Percentiles rank a stretch among this genome's conserved stretches.
phyloP scores from a whole-genome alignment of 208 protist species.

The Angomonas deanei region DNA sequence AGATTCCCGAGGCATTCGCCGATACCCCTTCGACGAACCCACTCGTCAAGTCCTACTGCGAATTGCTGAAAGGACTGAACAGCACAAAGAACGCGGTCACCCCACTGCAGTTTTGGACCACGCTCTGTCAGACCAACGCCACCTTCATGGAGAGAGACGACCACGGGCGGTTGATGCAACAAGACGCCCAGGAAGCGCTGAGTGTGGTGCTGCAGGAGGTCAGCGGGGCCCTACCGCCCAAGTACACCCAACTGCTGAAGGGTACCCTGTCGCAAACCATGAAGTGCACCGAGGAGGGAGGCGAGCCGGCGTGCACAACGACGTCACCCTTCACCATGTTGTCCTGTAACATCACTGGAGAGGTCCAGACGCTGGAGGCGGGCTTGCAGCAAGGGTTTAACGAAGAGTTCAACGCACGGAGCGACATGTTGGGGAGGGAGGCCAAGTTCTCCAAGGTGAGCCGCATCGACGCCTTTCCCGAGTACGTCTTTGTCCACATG shows the following conservation, averaged over 20 bases:
- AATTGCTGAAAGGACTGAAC: slow-evolving; percentile 43
- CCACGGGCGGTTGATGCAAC: slow-evolving; percentile 68
- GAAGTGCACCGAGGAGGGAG: slow-evolving; percentile 27
- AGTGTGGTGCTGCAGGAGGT: slow-evolving; percentile 47
- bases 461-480: slow-evolving; percentile 53
- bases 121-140: slow-evolving; percentile 35
- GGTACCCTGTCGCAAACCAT: slow-evolving; percentile 44
- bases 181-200: slow-evolving; percentile 79
- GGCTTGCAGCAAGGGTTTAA: slow-evolving; percentile 71
- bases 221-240: slow-evolving; percentile 18
- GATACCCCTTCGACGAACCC: slow-evolving; percentile 18
- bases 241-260: slow-evolving; percentile 39
- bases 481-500: slow-evolving; percentile 87
- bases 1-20: slow-evolving; percentile 30
- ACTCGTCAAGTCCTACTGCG: slow-evolving; percentile 26
- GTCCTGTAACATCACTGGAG: slow-evolving; percentile 72
- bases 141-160: slow-evolving; percentile 67
- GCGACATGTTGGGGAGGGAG: slow-evolving; percentile 33
- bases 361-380: slow-evolving; percentile 71
- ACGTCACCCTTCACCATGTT: slow-evolving; percentile 69
- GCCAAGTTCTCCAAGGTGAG: slow-evolving; percentile 45
- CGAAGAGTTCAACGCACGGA: slow-evolving; percentile 43
- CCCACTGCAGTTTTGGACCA: slow-evolving; percentile 47
- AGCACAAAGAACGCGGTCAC: slow-evolving; percentile 22
- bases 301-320: slow-evolving; percentile 22